Percentiles rank a stretch among this genome's conserved stretches.
Conservation (phyloP, 164 flowering plant species). For the Houttuynia cordata region DNA sequence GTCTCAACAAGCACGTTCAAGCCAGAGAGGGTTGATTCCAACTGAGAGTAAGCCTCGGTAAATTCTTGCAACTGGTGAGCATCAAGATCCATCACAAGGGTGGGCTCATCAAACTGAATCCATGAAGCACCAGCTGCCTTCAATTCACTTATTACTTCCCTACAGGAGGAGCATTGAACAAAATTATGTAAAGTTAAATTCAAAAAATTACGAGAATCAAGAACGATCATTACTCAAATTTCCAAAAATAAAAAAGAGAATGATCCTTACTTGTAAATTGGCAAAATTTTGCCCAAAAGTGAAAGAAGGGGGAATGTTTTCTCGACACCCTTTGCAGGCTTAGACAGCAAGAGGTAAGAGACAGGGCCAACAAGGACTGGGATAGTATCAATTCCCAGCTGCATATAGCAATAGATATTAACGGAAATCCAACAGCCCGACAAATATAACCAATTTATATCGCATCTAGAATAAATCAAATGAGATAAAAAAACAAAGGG, state of each 20-base stretch:
- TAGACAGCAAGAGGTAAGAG: constrained; percentile 67
- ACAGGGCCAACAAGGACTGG: constrained; percentile 80
- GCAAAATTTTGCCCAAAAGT: constrained; percentile 54
- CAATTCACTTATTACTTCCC: constrained; percentile 54
- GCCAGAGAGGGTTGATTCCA: constrained; percentile 46
- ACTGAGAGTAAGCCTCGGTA: constrained; percentile 40
- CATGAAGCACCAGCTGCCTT: constrained; percentile 67
- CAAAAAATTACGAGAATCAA: not conserved
- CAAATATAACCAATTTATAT: too few relatives aligned
- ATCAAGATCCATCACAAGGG: constrained; percentile 40
- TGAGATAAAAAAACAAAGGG: not conserved
- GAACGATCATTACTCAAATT: too few relatives aligned
- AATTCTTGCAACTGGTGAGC: constrained; percentile 50
- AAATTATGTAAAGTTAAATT: not conserved
- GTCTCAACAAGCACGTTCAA: constrained; percentile 46
- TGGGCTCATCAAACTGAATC: constrained; percentile 74
- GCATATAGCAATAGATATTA: constrained; percentile 11
- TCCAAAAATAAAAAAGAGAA: too few relatives aligned
- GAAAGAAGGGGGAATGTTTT: constrained; percentile 60
- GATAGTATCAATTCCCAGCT: constrained; percentile 72
- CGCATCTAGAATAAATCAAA: too few relatives aligned
- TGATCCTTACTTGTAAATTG: constrained; percentile 67
- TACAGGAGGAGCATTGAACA: constrained; percentile 6
- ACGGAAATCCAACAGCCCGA: not conserved
- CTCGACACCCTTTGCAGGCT: constrained; percentile 81